Evolutionary conservation across 2,329 filamentous ascomycete species (phyloP), one percentile per base, ranked within the genome.

Genomic region (Endothia cerciana): DNA sequence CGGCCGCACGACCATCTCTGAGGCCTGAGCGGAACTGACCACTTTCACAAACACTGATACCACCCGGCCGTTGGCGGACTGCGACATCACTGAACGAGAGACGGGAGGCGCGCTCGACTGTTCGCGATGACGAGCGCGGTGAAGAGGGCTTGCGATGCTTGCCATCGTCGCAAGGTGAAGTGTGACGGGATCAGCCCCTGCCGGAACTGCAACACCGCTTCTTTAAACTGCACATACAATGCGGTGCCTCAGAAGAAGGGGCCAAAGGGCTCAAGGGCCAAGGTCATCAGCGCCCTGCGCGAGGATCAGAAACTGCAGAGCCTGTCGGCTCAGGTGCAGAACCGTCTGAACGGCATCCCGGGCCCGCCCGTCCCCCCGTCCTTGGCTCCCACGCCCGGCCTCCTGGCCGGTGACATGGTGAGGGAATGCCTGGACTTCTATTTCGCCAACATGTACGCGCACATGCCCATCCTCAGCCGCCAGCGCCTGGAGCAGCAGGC

Each of bases 231-330:
- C 81, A 91, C 89, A 38, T 92, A 91, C 82, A 89, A 91, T 78
- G 87, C 89, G 41, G 87, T 91, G 43, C 89, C 89, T 1, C 89
- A 91, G 78, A 92, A 91, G 79, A 92, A 92, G 76, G 90, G 90
- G 1, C 90, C 89, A 53, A 91, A 91, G 77, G 89, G 90, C 70
- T 90, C 88, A 40, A 82, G 89, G 68, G 90, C 90, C 60, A 92
- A 91, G 76, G 89, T 92, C 66, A 90, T 92, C 76, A 91, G 88
- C 73, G 89, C 92, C 73, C 76, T 92, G 68, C 85, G 90, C 70
- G 88, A 89, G 73, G 89, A 82, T 0, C 89, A 92, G 72, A 85
- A 87, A 70, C 86, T 89, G 74, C 88, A 86, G 22, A 89, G 85
- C 67, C 82, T 89, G 28, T 85, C 85, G 0, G 83, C 83, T 69